Percentiles rank a stretch among this genome's conserved stretches.
These are phyloP conservation scores for Chalaropsis thielavioides DNA, from an alignment of 2,329 filamentous ascomycete species.

Conservation along the genomic window DNA sequence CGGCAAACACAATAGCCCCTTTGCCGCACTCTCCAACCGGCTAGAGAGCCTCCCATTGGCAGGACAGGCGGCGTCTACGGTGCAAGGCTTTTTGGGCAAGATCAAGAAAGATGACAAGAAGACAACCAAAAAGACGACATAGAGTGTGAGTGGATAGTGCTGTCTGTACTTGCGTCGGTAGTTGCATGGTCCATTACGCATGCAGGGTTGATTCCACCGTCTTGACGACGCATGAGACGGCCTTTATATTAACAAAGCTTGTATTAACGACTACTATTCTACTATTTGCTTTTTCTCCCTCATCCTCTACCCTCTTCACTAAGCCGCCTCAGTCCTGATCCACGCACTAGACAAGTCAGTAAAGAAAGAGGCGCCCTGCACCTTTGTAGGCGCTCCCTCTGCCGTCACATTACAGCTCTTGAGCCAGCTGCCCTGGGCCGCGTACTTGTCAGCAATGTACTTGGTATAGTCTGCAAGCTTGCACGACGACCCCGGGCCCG, in stretches of 20 bases:
- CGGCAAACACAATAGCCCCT: background rate
- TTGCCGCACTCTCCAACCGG: background rate
- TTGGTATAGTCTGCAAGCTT: constrained; percentile 31
- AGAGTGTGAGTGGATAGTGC: constrained; percentile 23
- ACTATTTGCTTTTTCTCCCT: background rate
- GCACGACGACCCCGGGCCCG: constrained; percentile 42
- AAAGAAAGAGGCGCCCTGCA: constrained; percentile 36
- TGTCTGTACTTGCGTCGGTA: background rate
- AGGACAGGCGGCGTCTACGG: constrained; percentile 28
- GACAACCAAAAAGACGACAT: constrained; percentile 32
- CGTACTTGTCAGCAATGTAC: constrained; percentile 33
- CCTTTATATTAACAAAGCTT: background rate
- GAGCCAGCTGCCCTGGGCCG: constrained; percentile 35
- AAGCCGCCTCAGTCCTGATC: constrained; percentile 20
- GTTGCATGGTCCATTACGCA: constrained; percentile 3
- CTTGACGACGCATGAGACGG: background rate
- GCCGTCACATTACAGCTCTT: constrained; percentile 34
- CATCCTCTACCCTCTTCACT: background rate
- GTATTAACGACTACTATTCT: background rate
- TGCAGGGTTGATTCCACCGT: background rate
- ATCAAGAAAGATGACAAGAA: constrained; percentile 29
- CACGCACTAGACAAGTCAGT: constrained; percentile 31
- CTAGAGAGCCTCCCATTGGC: constrained; percentile 9
- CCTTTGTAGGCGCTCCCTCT: constrained; percentile 27
- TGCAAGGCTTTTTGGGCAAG: constrained; percentile 31